These are phyloP conservation scores for Angomonas ambiguus DNA, from an alignment of 208 protist genomes.

Conservation along the genomic window DNA sequence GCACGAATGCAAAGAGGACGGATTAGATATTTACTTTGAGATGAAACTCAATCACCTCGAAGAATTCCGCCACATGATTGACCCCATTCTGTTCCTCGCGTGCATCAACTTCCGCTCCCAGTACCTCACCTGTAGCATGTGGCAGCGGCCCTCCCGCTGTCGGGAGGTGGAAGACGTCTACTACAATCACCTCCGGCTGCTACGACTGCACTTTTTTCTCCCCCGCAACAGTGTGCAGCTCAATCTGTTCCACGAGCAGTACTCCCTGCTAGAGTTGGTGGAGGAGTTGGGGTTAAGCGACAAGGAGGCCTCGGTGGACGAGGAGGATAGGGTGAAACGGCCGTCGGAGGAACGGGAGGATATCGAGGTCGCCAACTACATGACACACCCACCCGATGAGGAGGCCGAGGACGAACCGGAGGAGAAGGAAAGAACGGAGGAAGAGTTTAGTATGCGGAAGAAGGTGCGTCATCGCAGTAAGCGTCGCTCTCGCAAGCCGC, in stretches of 20 bases:
- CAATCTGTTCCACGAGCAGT: conserved; percentile 60
- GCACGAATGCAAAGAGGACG: conserved; percentile 16
- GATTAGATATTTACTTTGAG: conserved; percentile 57
- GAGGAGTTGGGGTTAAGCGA: conserved; percentile 45
- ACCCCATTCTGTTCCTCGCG: conserved; percentile 70
- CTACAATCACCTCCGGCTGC: conserved; percentile 67
- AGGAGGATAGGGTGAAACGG: neutral
- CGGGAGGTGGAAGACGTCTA: conserved; percentile 61
- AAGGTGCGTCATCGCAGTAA: conserved; percentile 23
- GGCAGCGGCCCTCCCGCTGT: conserved; percentile 43
- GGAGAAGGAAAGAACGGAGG: conserved; percentile 3
- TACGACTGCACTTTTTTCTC: conserved; percentile 34
- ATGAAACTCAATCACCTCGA: conserved; percentile 59
- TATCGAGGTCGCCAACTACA: neutral
- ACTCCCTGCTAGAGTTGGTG: conserved; percentile 62
- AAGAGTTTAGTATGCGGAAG: conserved; percentile 6
- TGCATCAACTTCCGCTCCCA: conserved; percentile 80
- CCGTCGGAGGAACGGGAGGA: neutral
- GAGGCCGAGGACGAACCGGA: conserved; percentile 2
- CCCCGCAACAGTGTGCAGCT: conserved; percentile 40
- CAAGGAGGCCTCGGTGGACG: conserved; percentile 13
- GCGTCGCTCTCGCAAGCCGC: conserved; percentile 30
- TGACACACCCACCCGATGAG: neutral
- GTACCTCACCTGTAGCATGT: conserved; percentile 74
- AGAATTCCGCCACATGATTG: conserved; percentile 46